Evolutionary conservation across 768 basidiomycete species (phyloP).

Genomic region (Leucosporidium yakuticum): DNA sequence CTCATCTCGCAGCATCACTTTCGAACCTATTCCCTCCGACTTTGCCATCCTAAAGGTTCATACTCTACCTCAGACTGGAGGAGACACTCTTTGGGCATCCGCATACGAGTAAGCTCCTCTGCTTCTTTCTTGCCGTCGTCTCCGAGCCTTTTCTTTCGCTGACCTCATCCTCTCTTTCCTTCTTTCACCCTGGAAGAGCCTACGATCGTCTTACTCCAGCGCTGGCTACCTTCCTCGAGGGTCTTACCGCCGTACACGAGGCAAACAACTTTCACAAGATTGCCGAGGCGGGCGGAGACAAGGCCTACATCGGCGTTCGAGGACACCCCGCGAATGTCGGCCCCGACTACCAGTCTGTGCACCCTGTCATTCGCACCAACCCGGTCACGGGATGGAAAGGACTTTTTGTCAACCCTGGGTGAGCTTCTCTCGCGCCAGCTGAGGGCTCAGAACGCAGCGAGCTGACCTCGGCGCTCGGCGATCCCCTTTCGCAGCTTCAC

Average conservation of each 20-base stretch:
- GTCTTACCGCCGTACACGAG: constrained; percentile 55
- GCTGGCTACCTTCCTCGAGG: constrained; percentile 54
- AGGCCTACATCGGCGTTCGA: background rate
- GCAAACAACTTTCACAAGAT: constrained; percentile 39
- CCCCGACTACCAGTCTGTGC: constrained; percentile 50
- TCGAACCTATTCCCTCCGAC: constrained; percentile 58
- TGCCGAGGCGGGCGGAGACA: constrained; percentile 36
- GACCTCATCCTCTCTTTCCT: constrained; percentile 36
- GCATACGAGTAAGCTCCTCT: constrained; percentile 14
- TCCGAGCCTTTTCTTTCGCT: too few species aligned
- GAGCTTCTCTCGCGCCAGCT: background rate
- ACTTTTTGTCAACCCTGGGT: constrained; percentile 20
- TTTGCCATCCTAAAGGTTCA: constrained; percentile 51
- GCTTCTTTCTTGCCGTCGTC: background rate
- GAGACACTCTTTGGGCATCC: constrained; percentile 48
- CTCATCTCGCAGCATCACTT: constrained; percentile 58
- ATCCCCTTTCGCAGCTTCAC: constrained; percentile 22
- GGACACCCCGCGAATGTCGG: constrained; percentile 57
- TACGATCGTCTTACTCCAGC: constrained; percentile 58
- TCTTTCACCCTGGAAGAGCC: too few species aligned
- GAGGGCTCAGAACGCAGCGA: background rate
- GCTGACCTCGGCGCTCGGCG: background rate
- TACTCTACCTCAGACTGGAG: constrained; percentile 39
- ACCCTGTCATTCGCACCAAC: constrained; percentile 41
- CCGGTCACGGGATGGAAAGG: constrained; percentile 32